phyloP scores from a whole-genome alignment of 176 grass and related monocot species.

The Eremochloa ophiuroides region DNA sequence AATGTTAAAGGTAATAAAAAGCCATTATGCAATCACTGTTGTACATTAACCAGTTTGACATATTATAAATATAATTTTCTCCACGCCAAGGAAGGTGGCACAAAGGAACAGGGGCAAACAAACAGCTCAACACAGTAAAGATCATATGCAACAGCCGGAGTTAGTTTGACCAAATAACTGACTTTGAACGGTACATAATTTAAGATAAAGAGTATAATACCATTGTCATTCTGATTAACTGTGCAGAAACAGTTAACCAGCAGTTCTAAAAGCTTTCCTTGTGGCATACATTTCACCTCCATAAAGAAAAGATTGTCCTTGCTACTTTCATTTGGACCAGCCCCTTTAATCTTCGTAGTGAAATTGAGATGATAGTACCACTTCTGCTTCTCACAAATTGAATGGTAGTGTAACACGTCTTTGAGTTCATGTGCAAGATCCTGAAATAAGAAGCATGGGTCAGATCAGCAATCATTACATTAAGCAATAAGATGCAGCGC shows the following conservation, averaged over 20 bases:
- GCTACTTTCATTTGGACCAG: neutral
- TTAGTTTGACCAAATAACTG: neutral
- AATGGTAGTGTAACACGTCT: slow-evolving; percentile 1
- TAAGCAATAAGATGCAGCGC: neutral
- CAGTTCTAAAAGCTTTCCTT: neutral
- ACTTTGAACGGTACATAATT: neutral
- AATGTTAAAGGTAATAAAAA: neutral
- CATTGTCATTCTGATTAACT: neutral
- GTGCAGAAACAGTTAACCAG: neutral
- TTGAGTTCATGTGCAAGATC: slow-evolving; percentile 5
- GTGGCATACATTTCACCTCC: neutral
- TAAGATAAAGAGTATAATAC: neutral
- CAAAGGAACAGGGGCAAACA: neutral
- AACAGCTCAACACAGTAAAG: neutral
- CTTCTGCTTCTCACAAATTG: neutral
- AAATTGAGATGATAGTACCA: slow-evolving; percentile 33
- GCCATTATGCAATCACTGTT: neutral
- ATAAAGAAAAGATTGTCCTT: slow-evolving; percentile 6
- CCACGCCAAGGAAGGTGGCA: too few relatives aligned
- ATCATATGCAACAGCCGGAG: neutral
- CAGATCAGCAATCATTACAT: neutral
- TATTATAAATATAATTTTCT: too few relatives aligned
- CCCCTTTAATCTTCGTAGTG: slow-evolving; percentile 11
- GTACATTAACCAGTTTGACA: neutral
- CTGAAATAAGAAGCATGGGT: neutral